Conservation (phyloP, 495 filamentous ascomycete genomes). For the Amniculicola lignicola region DNA sequence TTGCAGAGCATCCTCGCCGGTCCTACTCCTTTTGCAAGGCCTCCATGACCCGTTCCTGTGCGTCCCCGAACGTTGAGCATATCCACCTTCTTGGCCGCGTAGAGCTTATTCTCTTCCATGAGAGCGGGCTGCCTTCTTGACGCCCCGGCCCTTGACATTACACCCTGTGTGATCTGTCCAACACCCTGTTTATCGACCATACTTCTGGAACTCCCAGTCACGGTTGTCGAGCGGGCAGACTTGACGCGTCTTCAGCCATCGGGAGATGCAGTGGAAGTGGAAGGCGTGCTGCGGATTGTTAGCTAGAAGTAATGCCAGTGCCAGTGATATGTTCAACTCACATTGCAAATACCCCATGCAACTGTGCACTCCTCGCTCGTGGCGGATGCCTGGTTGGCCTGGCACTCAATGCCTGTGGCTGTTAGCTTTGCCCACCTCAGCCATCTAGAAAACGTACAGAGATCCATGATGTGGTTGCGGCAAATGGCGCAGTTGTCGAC, state of each 20-base stretch:
- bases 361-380: slow-evolving; percentile 98
- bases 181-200: slow-evolving; percentile 66
- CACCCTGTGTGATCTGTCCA: too few relatives aligned
- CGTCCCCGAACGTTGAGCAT: too few relatives aligned
- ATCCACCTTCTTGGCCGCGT: too few relatives aligned
- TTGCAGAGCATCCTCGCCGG: too few relatives aligned
- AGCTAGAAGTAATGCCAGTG: slow-evolving; percentile 7
- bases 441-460: slow-evolving; percentile 66
- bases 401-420: slow-evolving; percentile 84
- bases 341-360: slow-evolving; percentile 99
- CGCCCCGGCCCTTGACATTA: too few relatives aligned
- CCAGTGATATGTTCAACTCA: slow-evolving; percentile 47
- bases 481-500: slow-evolving; percentile 99
- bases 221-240: slow-evolving; percentile 97
- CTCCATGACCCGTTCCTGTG: too few relatives aligned
- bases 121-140: too few relatives aligned
- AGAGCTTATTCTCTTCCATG: too few relatives aligned
- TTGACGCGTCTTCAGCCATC: slow-evolving; percentile 99
- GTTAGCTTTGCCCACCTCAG: slow-evolving; percentile 10
- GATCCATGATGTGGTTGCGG: slow-evolving; percentile 99
- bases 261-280: slow-evolving; percentile 99
- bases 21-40: too few relatives aligned
- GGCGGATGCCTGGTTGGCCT: slow-evolving; percentile 98
- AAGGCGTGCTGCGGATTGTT: slow-evolving; percentile 76
- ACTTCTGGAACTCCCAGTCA: slow-evolving; percentile 99